These are phyloP conservation scores for Allodekkera sacchari DNA, from an alignment of 805 yeast species.

Conservation along the genomic window DNA sequence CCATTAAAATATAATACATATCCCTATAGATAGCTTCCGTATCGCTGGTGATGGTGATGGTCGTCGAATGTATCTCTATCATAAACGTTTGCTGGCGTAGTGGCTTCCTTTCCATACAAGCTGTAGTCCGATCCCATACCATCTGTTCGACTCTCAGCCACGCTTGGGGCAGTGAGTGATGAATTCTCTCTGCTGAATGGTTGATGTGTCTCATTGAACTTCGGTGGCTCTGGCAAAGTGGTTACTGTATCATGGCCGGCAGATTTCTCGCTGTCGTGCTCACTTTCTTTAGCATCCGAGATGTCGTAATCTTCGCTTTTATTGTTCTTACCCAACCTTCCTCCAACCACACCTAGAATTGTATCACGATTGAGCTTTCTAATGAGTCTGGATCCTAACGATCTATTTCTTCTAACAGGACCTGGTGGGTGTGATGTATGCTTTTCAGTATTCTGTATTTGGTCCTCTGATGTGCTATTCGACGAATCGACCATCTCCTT, in stretches of 20 bases:
- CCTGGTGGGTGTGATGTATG: too few species aligned
- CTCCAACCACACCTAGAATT: not conserved
- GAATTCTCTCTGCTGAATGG: too few species aligned
- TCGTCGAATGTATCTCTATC: conserved; percentile 1
- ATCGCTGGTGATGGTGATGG: too few species aligned
- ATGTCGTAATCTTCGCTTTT: not conserved
- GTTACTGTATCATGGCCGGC: conserved; percentile 2
- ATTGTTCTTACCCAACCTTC: not conserved
- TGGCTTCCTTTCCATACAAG: conserved; percentile 4
- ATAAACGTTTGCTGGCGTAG: conserved; percentile 2
- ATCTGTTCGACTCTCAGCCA: conserved; percentile 1
- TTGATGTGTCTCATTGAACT: not conserved
- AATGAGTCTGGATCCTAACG: too few species aligned
- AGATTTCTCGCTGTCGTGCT: not conserved
- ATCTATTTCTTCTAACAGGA: too few species aligned
- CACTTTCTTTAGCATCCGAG: not conserved
- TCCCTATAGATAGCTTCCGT: too few species aligned
- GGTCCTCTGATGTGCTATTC: too few species aligned
- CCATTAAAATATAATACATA: too few species aligned
- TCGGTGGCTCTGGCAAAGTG: conserved; percentile 2
- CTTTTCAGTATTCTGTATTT: too few species aligned
- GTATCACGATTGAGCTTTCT: not conserved
- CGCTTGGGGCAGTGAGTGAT: too few species aligned
- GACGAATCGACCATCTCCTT: conserved; percentile 27
- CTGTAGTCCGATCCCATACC: conserved; percentile 2